Evolutionary conservation across 108 stramenopile genomes (phyloP), one percentile per base, ranked within the genome.

Genomic region (Skeletonema menzelii): DNA sequence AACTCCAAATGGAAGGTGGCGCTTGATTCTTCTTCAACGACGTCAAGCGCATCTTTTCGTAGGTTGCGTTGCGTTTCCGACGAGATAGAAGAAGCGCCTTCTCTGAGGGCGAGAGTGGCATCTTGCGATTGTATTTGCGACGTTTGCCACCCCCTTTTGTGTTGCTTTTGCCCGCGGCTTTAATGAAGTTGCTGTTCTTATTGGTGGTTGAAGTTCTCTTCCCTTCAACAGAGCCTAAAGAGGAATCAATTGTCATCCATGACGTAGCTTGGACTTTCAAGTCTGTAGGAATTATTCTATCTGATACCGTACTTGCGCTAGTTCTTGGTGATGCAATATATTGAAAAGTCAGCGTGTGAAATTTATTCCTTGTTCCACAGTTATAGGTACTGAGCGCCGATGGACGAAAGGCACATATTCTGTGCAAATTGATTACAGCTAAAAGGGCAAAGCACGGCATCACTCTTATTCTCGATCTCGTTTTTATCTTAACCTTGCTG

Each of bases 1-100:
- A 95, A 40, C 80, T 83, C 91, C 91, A 95, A 35, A 95, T 87
- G 55, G 67, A 84, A 0, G 88, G 85, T 10, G 82, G 74, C 10
- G 76, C 86, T 28, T 75, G 65, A 24, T 60, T 71, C 5, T 61
- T 79, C 19, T 63, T 67, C 17, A 79, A 60, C 4, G 76, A 67
- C 7, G 31, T 49, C 8, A 59, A 38, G 6, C 80, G 69, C 61
- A 94, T 77, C 63, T 70, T 67, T 63, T 94, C 88, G 71, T 91
- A 94, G 30, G 84, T 73, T 6, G 68, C 81, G 65, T 89, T 88
- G 24, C 92, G 88, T 32, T 78, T 65, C 31, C 55, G 63, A 26
- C 80, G 80, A 2, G 56, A 15, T 19, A 74, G 46, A 6, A 56
- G 42, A 3, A 68, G 68, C 30, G 80, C 68, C 27, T 70, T 69